Conservation (phyloP, 192 early-diverging fungal species). For the Chytriomyces sp. region DNA sequence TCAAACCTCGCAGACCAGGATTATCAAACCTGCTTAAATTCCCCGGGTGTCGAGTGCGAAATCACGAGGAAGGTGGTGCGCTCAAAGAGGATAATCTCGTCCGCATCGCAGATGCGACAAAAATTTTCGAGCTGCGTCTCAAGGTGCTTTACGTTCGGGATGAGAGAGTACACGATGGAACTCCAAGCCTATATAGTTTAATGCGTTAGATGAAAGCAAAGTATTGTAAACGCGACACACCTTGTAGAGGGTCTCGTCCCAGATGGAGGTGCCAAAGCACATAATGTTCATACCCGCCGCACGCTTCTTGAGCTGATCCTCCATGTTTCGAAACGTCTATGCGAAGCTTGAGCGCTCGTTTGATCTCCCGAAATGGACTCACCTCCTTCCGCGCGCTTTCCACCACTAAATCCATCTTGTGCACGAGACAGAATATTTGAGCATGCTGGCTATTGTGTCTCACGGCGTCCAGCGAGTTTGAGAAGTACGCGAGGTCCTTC, state of each 20-base stretch:
- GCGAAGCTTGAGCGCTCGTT: neutral
- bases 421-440: conserved; percentile 92
- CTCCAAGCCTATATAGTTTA: conserved; percentile 84
- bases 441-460: conserved; percentile 81
- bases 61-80: conserved; percentile 94
- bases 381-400: conserved; percentile 72
- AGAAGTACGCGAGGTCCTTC: conserved; percentile 89
- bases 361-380: neutral
- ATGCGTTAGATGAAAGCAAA: conserved; percentile 1
- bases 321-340: conserved; percentile 70
- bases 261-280: conserved; percentile 82
- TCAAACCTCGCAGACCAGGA: too few relatives aligned
- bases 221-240: conserved; percentile 32
- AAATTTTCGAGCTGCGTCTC: conserved; percentile 82
- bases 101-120: conserved; percentile 81
- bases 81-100: conserved; percentile 96
- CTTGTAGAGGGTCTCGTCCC: conserved; percentile 91
- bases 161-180: conserved; percentile 90
- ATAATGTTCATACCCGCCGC: conserved; percentile 71
- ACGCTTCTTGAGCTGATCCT: conserved; percentile 64
- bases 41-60: conserved; percentile 63
- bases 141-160: conserved; percentile 86
- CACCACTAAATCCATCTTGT: conserved; percentile 96
- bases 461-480: conserved; percentile 84
- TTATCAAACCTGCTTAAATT: neutral